These are phyloP conservation scores for Metschnikowia anglica DNA, from an alignment of 805 yeast species.

Conservation along the genomic window DNA sequence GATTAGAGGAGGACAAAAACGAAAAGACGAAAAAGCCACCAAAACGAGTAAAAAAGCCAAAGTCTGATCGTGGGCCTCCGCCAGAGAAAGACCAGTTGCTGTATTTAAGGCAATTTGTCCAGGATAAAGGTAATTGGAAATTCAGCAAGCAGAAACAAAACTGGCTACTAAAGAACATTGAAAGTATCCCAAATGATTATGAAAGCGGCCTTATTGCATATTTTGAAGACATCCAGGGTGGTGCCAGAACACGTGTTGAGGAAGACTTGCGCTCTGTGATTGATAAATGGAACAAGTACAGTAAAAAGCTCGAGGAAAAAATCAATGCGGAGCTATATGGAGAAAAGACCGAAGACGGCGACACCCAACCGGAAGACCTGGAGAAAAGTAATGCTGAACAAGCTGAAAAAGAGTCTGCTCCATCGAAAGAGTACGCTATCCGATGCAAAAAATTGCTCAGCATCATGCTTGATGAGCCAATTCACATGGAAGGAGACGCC, in stretches of 20 bases:
- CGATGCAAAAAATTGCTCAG: constrained; percentile 40
- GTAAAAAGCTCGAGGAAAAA: constrained; percentile 41
- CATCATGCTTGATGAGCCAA: constrained; percentile 35
- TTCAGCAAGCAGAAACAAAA: constrained; percentile 85
- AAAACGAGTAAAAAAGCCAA: constrained; percentile 68
- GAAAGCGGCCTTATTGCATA: constrained; percentile 51
- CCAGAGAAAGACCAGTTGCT: constrained; percentile 75
- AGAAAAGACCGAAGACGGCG: constrained; percentile 23
- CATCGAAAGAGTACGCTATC: constrained; percentile 35
- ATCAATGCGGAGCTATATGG: constrained; percentile 38
- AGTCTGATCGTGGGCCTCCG: constrained; percentile 63
- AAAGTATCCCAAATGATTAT: constrained; percentile 51
- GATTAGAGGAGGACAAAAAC: constrained; percentile 20
- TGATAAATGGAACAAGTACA: constrained; percentile 55
- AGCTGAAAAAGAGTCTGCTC: constrained; percentile 23
- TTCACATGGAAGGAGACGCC: constrained; percentile 32
- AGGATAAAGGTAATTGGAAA: constrained; percentile 68
- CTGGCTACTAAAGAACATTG: constrained; percentile 71
- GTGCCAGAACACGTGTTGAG: constrained; percentile 57
- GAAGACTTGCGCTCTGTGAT: constrained; percentile 49
- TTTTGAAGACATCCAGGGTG: constrained; percentile 66
- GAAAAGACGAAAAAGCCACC: constrained; percentile 53
- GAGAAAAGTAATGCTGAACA: constrained; percentile 14
- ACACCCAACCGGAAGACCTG: constrained; percentile 13
- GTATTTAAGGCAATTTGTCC: constrained; percentile 57